Base-by-base conservation (phyloP, 306 rosid genomes). In the Rubus parviflorus region DNA sequence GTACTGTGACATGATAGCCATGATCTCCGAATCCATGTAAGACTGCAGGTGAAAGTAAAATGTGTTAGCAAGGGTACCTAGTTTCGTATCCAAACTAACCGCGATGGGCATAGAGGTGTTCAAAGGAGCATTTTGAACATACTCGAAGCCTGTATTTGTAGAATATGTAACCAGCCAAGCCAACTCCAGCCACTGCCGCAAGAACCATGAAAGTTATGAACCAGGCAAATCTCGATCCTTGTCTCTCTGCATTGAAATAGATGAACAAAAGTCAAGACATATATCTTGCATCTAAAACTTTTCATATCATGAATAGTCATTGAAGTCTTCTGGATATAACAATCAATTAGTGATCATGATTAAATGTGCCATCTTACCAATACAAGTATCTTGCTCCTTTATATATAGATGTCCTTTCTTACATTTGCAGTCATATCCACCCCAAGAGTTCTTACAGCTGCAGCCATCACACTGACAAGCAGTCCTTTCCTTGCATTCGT, bases 1-100 rank as follows among this genome's bases (percentile, higher is more conserved):
- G 91, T 94, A 94, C 38, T 94, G 97, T 57, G 97, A 90, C 98
- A 94, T 92, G 82, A 94, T 94, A 62, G 98, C 86, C 98, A 87
- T 92, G 75, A 94, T 89, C 92, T 94, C 98, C 0, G 98, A 87
- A 81, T 94, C 97, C 98, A 94, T 92, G 93, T 94, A 92, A 64
- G 95, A 88, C 98, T 94, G 81, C 51, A 77, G 72, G 78, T 65
- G 48, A 12, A 47, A 77, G 57, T 38, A 23, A 66, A 25, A 30
- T 3, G 46, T 71, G 69, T 68, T 51, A 68, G 8, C 58, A 30
- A 41, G 43, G 3, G 30, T 30, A 20, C 58, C 35, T 78, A 68
- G 69, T 75, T 67, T 54, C 60, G 54, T 48, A 19, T 12, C 19
- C 13, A 53, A 47, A 49, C 45, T 8, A 65, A 62, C 25, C 57